Base-by-base conservation (phyloP, 108 stramenopile genomes). In the Skeletonema costatum region DNA sequence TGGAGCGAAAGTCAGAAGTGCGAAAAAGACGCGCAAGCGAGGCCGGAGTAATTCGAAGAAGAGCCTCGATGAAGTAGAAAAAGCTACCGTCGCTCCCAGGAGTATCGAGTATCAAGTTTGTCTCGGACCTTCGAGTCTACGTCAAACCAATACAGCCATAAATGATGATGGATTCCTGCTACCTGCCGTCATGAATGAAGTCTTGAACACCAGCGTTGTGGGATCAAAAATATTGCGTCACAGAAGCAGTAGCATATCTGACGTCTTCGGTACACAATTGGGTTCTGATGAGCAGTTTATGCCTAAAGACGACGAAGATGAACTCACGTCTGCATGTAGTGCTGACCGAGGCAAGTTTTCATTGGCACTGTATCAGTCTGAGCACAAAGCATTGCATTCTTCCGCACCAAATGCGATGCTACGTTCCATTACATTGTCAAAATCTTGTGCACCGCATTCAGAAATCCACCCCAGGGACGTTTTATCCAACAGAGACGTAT, bases 1-100 rank as follows among this genome's bases (percentile, higher is more conserved):
- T 14, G 69, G 9, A 61, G 46, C 39, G 17, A 42, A 70, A 14
- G 35, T 76, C 11, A 68, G 59, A 19, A 14, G 14, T 66, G 29
- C 30, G 21, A 36, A 46, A 12, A 73, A 32, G 25, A 32, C 16
- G 31, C 58, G 65, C 21, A 66, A 62, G 21, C 42, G 56, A 16
- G 6, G 46, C 13, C 60, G 60, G 35, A 82, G 79, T 36, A 68
- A 60, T 58, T 74, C 73, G 39, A 70, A 74, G 44, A 12, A 77
- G n/a, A 85, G 73, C 19, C 41, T 25, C 41, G 42, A 66, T 39
- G 50, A 76, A 60, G 77, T 39, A 33, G 62, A 66, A 71, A 63
- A 31, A 21, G 60, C 14, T 51, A 59, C 21, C 41, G 41, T 16
- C 59, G 51, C 42, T 74, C 75, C 42, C 60, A 64, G 3, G 62